A percentile compares a stretch with the other conserved stretches of the same genome.
Evolutionary conservation across 2,329 filamentous ascomycete species (phyloP).

Genomic region (Tolypocladium capitatum): DNA sequence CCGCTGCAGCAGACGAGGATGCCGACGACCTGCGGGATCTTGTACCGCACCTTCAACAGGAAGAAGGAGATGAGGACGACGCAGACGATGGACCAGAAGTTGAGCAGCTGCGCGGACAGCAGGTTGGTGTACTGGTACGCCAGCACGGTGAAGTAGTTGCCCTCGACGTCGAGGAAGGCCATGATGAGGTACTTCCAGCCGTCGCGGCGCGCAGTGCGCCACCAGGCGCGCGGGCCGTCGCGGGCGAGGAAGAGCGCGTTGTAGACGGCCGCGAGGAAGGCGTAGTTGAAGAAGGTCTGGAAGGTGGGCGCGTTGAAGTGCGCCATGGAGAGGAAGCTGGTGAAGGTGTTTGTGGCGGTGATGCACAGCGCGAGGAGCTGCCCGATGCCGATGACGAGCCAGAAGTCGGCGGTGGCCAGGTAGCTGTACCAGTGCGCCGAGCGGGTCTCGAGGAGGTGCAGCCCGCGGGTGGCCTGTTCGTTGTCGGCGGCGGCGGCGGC

Average conservation of each 20-base stretch:
- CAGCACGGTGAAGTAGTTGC: constrained; percentile 95
- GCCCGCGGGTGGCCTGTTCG: constrained; percentile 29
- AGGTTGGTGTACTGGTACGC: constrained; percentile 90
- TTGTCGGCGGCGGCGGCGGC: constrained; percentile 21
- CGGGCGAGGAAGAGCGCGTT: constrained; percentile 64
- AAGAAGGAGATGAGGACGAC: constrained; percentile 77
- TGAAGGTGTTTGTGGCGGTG: constrained; percentile 86
- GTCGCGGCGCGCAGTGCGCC: constrained; percentile 48
- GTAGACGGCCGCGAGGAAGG: constrained; percentile 71
- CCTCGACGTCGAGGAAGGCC: constrained; percentile 85
- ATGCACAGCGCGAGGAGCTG: constrained; percentile 82
- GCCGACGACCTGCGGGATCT: constrained; percentile 68
- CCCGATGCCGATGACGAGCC: constrained; percentile 65
- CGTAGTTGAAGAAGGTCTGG: constrained; percentile 92
- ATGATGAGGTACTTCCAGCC: constrained; percentile 94
- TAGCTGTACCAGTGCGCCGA: constrained; percentile 56
- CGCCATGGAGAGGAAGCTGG: constrained; percentile 50
- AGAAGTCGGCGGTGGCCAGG: constrained; percentile 76
- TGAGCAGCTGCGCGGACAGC: constrained; percentile 85
- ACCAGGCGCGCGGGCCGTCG: constrained; percentile 64
- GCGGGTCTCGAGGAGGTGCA: constrained; percentile 40
- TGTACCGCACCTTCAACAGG: constrained; percentile 80
- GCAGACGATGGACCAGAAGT: constrained; percentile 96
- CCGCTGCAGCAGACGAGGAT: constrained; percentile 87
- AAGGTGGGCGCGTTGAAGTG: constrained; percentile 83